Evolutionary conservation across 495 filamentous ascomycete species (phyloP).

Genomic region (Penicillium cataractarum): DNA sequence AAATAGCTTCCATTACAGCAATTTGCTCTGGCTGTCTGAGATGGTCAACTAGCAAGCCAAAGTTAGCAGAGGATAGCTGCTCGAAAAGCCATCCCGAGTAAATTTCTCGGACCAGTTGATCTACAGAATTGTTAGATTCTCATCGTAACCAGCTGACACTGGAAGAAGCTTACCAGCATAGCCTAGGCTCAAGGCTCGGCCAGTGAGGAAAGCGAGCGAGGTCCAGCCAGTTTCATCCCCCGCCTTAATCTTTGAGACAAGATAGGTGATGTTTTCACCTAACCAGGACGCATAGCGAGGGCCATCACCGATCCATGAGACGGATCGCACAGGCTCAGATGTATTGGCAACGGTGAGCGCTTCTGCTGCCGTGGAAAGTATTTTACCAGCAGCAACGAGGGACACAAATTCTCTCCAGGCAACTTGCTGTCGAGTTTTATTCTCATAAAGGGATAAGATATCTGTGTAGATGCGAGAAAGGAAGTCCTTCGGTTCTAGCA

Average conservation of each 20-base stretch:
- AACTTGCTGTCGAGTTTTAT: constrained; percentile 44
- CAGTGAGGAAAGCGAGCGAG: constrained; percentile 61
- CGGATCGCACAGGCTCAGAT: constrained; percentile 25
- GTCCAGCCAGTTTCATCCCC: constrained; percentile 53
- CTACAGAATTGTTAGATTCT: constrained; percentile 45
- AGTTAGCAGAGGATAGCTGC: constrained; percentile 28
- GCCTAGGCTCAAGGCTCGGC: constrained; percentile 70
- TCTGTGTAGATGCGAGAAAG: constrained; percentile 58
- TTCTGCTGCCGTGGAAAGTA: constrained; percentile 75
- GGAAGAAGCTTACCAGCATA: constrained; percentile 62
- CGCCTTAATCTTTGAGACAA: constrained; percentile 42
- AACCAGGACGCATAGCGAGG: constrained; percentile 73
- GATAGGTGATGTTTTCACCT: constrained; percentile 64
- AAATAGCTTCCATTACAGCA: constrained; percentile 56
- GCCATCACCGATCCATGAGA: constrained; percentile 69
- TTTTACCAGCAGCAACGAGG: constrained; percentile 70
- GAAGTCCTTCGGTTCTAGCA: constrained; percentile 60
- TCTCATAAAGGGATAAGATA: constrained; percentile 36
- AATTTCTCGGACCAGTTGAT: constrained; percentile 56
- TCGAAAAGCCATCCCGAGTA: constrained; percentile 49
- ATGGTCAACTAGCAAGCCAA: constrained; percentile 47
- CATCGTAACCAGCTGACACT: neutral
- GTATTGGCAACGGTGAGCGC: constrained; percentile 60
- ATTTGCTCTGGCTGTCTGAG: constrained; percentile 62
- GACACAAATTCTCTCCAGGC: constrained; percentile 69